Evolutionary conservation across 257 asterid genomes (phyloP).

Genomic region (Cruciata laevipes): DNA sequence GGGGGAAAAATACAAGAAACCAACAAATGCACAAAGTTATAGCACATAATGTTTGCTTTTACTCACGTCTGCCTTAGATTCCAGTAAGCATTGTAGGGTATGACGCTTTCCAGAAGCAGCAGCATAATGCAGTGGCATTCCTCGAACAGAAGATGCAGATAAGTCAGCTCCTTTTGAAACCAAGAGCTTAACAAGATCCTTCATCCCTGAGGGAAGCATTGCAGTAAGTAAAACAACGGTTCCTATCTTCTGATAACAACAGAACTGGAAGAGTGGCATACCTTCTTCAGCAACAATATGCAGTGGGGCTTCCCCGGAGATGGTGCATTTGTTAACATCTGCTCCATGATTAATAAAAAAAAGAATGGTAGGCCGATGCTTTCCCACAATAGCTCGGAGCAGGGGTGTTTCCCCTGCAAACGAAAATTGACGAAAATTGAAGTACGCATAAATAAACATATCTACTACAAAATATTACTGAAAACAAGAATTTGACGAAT

Average conservation of each 20-base stretch:
- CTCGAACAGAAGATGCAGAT: neutral
- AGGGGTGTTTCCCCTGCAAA: constrained; percentile 23
- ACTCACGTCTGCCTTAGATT: constrained; percentile 13
- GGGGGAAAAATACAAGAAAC: neutral
- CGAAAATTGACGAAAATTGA: neutral
- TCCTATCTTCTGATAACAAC: no score
- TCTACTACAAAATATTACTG: no score
- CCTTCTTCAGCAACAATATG: constrained; percentile 21
- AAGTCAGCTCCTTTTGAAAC: constrained; percentile 14
- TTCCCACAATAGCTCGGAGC: constrained; percentile 10
- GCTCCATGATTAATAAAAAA: constrained; percentile 21
- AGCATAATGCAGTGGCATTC: constrained; percentile 16
- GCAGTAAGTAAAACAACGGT: neutral
- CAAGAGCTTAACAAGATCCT: constrained; percentile 6
- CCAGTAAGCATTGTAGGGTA: constrained; percentile 5
- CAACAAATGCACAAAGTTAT: no score
- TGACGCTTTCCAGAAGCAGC: neutral
- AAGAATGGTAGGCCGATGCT: neutral
- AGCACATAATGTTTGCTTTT: neutral
- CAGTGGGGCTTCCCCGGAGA: constrained; percentile 8
- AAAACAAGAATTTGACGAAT: no score
- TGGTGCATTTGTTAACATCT: neutral
- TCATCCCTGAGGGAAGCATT: neutral
- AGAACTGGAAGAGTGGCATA: neutral
- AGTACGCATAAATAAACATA: neutral